Evolutionary conservation across 495 filamentous ascomycete genomes (phyloP).

Genomic region (Penicillium alfredii): DNA sequence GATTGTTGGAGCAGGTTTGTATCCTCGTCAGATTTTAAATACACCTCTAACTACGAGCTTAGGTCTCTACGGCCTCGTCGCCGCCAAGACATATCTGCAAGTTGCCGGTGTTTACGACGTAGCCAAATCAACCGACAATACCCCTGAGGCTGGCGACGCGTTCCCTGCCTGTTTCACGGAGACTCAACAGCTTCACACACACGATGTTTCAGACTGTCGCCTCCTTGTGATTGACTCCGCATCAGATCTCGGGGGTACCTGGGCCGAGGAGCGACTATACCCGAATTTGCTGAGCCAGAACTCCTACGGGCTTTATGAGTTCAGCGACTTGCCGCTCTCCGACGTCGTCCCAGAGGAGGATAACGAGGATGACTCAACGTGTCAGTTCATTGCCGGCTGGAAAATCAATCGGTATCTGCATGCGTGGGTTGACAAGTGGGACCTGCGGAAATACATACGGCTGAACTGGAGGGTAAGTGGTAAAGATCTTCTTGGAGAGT

Average conservation of each 20-base stretch:
- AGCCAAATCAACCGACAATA: background rate
- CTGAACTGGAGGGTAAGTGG: constrained; percentile 45
- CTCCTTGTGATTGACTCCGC: constrained; percentile 44
- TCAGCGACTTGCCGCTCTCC: constrained; percentile 56
- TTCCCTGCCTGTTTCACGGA: constrained; percentile 11
- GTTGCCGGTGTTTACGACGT: constrained; percentile 21
- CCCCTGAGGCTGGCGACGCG: background rate
- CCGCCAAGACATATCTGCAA: constrained; percentile 54
- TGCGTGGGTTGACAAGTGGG: constrained; percentile 52
- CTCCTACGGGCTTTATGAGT: constrained; percentile 34
- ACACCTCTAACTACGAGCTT: background rate
- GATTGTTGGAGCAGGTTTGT: constrained; percentile 21
- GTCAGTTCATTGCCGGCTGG: constrained; percentile 58
- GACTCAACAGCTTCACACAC: background rate
- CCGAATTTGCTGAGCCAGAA: constrained; percentile 39
- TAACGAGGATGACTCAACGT: constrained; percentile 32
- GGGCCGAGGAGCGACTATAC: constrained; percentile 54
- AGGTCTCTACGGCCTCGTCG: constrained; percentile 48
- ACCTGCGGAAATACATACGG: constrained; percentile 47
- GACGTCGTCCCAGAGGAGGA: constrained; percentile 18
- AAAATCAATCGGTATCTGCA: constrained; percentile 58
- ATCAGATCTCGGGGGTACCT: constrained; percentile 56
- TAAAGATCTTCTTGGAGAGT: background rate
- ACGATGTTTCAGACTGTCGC: constrained; percentile 19
- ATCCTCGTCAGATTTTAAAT: background rate